Base-by-base conservation (phyloP, 2,329 filamentous ascomycete species). In the Pyrenochaeta sp. region DNA sequence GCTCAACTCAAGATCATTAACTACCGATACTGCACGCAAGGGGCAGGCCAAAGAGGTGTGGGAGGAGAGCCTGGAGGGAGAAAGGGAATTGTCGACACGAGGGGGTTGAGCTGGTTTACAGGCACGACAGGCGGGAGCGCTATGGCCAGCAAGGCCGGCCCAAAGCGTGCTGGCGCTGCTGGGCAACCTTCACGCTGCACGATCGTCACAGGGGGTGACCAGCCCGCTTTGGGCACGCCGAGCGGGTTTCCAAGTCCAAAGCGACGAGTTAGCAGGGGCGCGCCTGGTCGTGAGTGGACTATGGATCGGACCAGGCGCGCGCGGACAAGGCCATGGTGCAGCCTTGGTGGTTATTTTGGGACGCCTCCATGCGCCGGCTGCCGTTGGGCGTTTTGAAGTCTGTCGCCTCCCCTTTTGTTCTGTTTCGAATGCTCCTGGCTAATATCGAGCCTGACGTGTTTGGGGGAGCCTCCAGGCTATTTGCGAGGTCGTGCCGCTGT, bases 91-190 rank as follows among this genome's bases (percentile, higher is more conserved):
- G 10, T 23, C 43, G 43, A 55, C 51, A 51, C 56, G 59, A 63
- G 61, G 63, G 61, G 56, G 54, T 30, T 48, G 56, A 54, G 56
- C 31, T 50, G 48, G 66, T 67, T 67, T 64, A 67, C 56, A 60
- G 59, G 63, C 51, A 61, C 53, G 51, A 53, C 53, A 47, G 49
- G 56, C 56, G 51, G 56, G 53, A 49, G 50, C 58, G 56, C 63
- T 53, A 29, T 45, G 63, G 45, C 56, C 58, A 53, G 23, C 10
- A 5, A 27, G 31, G 39, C 20, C 37, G 7, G 20, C 52, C 52
- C 36, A 35, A 49, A 45, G 17, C 1, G 45, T 14, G 40, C 43
- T 56, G 53, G 49, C 30, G 17, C 7, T 29, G 20, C 51, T 49
- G 49, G 52, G 56, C 49, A 33, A 23, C 18, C 31, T 39, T 35